Evolutionary conservation across 1,139 yeast species (phyloP).

Genomic region (Kurtzmaniella natalensis): DNA sequence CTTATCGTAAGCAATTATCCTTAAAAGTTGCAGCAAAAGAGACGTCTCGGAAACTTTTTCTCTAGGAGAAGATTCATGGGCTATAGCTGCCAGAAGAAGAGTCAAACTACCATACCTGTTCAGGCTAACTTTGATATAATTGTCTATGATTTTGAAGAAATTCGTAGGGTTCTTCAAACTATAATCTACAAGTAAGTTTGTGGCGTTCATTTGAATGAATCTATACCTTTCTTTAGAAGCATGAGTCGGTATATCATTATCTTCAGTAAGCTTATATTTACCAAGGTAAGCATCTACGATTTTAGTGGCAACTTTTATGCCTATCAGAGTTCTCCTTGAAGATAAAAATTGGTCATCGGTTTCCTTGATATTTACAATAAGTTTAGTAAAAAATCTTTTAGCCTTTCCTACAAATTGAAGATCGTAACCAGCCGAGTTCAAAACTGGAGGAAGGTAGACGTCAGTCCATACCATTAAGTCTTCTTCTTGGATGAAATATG

Average conservation of each 20-base stretch:
- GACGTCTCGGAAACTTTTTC: conserved; percentile 31
- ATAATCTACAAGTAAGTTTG: conserved; percentile 34
- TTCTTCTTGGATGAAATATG: conserved; percentile 29
- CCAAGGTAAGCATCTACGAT: conserved; percentile 32
- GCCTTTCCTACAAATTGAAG: conserved; percentile 37
- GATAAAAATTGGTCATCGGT: conserved; percentile 25
- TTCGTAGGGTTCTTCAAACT: conserved; percentile 29
- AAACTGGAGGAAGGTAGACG: conserved; percentile 49
- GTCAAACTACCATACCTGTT: conserved; percentile 33
- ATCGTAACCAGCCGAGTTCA: conserved; percentile 58
- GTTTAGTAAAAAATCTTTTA: conserved; percentile 33
- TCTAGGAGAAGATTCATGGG: conserved; percentile 27
- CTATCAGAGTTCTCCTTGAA: conserved; percentile 19
- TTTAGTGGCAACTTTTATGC: conserved; percentile 22
- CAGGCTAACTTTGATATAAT: conserved; percentile 22
- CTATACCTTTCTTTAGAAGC: conserved; percentile 45
- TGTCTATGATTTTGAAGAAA: conserved; percentile 32
- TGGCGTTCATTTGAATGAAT: conserved; percentile 43
- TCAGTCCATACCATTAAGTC: conserved; percentile 50
- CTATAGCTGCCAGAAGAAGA: conserved; percentile 25
- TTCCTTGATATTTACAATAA: conserved; percentile 21
- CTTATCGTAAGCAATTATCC: conserved; percentile 42
- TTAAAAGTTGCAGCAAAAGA: conserved; percentile 38
- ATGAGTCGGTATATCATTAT: conserved; percentile 19
- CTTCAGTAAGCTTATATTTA: conserved; percentile 13